Evolutionary conservation across 257 asterid species (phyloP).

Genomic region (Misopates orontium): DNA sequence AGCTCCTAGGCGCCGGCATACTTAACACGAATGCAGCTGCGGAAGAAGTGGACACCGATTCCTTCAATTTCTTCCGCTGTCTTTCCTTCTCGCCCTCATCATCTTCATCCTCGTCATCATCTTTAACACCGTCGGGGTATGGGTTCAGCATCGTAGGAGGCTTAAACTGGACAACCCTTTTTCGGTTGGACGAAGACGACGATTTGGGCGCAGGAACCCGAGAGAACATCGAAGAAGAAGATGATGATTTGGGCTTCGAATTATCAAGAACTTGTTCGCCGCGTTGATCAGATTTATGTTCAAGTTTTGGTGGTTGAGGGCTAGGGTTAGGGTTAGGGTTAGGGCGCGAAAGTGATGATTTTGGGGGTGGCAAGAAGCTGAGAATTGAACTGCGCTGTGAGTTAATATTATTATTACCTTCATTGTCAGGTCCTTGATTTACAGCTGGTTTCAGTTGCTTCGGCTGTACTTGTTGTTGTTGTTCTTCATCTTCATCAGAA

Average conservation of each 20-base stretch:
- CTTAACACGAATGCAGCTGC: conserved; percentile 54
- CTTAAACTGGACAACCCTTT: conserved; percentile 72
- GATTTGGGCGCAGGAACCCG: conserved; percentile 65
- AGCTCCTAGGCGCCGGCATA: conserved; percentile 80
- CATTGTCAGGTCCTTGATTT: no score
- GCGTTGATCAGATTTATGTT: conserved; percentile 23
- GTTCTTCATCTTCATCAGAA: conserved; percentile 72
- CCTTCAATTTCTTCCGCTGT: conserved; percentile 43
- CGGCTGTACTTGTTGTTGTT: conserved; percentile 19
- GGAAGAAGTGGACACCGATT: conserved; percentile 39
- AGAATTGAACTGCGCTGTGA: conserved; percentile 32
- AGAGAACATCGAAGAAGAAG: conserved; percentile 48
- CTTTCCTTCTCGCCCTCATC: conserved; percentile 59
- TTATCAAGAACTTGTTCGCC: conserved; percentile 15
- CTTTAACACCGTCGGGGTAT: conserved; percentile 30
- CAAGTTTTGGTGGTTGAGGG: conserved; percentile 25
- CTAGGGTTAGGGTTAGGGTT: conserved; percentile 37
- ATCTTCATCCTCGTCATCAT: conserved; percentile 46
- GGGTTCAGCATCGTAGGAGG: conserved; percentile 54
- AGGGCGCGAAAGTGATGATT: conserved; percentile 54
- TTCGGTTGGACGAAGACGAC: conserved; percentile 41
- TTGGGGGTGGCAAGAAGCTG: conserved; percentile 42
- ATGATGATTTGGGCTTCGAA: conserved; percentile 37
- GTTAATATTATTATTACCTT: conserved; percentile 26
- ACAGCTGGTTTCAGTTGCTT: conserved; percentile 18